Conservation (phyloP, 2,329 filamentous ascomycete species). For the Geosmithia flava region DNA sequence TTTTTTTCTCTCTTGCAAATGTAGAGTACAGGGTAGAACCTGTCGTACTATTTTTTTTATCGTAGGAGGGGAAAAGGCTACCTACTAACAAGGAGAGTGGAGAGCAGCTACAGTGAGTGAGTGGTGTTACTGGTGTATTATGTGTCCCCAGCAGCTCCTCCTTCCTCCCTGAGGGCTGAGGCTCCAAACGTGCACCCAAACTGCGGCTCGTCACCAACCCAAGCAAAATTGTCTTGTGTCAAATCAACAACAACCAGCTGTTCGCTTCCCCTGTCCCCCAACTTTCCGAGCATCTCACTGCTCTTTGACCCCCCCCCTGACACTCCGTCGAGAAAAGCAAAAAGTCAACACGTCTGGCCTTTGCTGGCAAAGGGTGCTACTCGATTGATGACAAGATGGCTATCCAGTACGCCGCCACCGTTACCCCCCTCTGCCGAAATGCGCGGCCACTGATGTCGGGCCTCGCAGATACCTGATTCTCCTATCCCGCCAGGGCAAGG, state of each 20-base stretch:
- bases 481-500: conserved; percentile 96
- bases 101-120: too few species aligned
- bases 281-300: conserved; percentile 3
- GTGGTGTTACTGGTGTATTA: neutral
- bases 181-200: neutral
- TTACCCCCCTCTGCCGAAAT: neutral
- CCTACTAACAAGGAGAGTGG: too few species aligned
- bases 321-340: neutral
- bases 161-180: conserved; percentile 1
- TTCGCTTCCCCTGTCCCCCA: conserved; percentile 4
- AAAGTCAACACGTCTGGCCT: neutral
- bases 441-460: conserved; percentile 3
- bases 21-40: too few species aligned
- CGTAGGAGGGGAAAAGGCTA: too few species aligned
- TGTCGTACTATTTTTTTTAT: too few species aligned
- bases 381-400: conserved; percentile 17
- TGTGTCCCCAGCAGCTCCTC: neutral
- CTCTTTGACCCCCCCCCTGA: neutral
- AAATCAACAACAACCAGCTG: conserved; percentile 9
- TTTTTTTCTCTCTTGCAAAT: too few species aligned
- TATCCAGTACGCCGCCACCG: conserved; percentile 24
- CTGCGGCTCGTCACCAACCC: conserved; percentile 11
- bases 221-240: conserved; percentile 11
- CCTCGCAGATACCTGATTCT: conserved; percentile 80
- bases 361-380: neutral